Base-by-base conservation (phyloP, 2,329 filamentous ascomycete genomes). In the Cladosporium cucumerinum region DNA sequence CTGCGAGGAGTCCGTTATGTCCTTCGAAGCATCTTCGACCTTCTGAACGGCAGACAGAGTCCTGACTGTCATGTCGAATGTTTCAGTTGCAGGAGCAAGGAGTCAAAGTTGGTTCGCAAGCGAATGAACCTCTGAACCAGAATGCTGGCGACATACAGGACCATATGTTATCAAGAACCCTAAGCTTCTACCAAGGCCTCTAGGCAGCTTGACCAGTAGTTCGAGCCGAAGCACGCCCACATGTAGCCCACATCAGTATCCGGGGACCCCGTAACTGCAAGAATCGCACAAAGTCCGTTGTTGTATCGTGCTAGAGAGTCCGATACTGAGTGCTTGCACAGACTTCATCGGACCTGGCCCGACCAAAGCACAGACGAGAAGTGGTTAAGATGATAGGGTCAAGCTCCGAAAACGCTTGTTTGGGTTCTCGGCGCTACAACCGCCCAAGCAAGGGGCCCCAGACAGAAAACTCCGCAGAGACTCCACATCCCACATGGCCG, bases 11-110 rank as follows among this genome's bases (percentile, higher is more conserved):
- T 49, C 28, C 23, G 18, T 28, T 0, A 16, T 12, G 2, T 8
- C 32, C 8, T 52, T 28, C 6, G 32, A 52, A n/a, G 64, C 64
- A 63, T 66, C 60, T 23, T 66, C 64, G 34, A 60, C 32, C 46
- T 66, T 66, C 26, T 66, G 54, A 16, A 66, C 64, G 54, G 64
- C 64, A 30, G 64, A 36, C 8, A 66, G 54, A 36, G 55, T 63
- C 48, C 28, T 57, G 34, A 34, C 26, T 4, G 51, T 55, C 64
- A 66, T 66, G 60, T 60, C 55, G 30, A 32, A 55, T 63, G 64
- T 60, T 66, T 66, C 43, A 11, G 59, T 49, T 12, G 60, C 23
- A 16, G 23, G 39, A 46, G 55, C 21, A 28, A 18, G 54, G n/a
- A 39, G n/a, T 57, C 14, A 8, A 11, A 39, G 16, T 28, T 58